These are phyloP conservation scores for Phialophora macrospora DNA, from an alignment of 2,329 filamentous ascomycete genomes.

Conservation along the genomic window DNA sequence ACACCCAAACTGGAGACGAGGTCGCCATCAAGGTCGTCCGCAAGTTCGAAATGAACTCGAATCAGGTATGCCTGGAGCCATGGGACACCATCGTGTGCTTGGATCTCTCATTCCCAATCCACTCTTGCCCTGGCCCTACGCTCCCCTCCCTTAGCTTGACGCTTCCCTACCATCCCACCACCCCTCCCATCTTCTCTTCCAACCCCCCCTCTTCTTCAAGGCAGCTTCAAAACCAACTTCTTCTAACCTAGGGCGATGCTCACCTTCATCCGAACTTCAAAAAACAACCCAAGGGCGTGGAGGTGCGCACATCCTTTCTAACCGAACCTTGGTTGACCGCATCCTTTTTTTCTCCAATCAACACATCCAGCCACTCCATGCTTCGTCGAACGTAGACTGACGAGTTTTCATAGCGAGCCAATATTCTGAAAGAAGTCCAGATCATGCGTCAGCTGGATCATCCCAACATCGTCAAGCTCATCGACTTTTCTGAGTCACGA, in stretches of 20 bases:
- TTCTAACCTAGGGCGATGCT: slow-evolving; percentile 74
- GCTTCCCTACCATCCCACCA: slow-evolving; percentile 15
- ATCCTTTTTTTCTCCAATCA: slow-evolving; percentile 12
- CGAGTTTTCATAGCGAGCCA: slow-evolving; percentile 71
- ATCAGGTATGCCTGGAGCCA: slow-evolving; percentile 75
- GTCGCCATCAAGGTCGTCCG: slow-evolving; percentile 98
- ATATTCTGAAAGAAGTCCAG: slow-evolving; percentile 97
- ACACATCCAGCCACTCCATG: slow-evolving; percentile 25
- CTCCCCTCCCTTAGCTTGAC: slow-evolving; percentile 6
- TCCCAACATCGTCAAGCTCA: slow-evolving; percentile 90
- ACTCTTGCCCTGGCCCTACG: slow-evolving; percentile 20
- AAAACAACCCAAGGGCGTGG: slow-evolving; percentile 91
- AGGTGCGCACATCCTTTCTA: slow-evolving; percentile 71
- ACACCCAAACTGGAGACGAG: slow-evolving; percentile 69
- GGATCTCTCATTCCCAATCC: slow-evolving; percentile 37
- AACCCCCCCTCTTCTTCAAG: slow-evolving; percentile 12
- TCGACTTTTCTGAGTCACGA: slow-evolving; percentile 89
- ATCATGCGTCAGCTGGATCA: slow-evolving; percentile 98
- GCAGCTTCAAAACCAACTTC: slow-evolving; percentile 57
- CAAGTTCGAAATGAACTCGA: slow-evolving; percentile 98
- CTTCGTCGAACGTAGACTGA: slow-evolving; percentile 41
- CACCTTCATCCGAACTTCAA: slow-evolving; percentile 97
- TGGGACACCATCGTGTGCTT: slow-evolving; percentile 31
- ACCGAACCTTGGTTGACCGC: slow-evolving; percentile 43
- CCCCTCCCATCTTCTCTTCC: slow-evolving; percentile 41